Conservation (phyloP, 1,139 yeast species). For the Nadsonia starkeyi-henricii region DNA sequence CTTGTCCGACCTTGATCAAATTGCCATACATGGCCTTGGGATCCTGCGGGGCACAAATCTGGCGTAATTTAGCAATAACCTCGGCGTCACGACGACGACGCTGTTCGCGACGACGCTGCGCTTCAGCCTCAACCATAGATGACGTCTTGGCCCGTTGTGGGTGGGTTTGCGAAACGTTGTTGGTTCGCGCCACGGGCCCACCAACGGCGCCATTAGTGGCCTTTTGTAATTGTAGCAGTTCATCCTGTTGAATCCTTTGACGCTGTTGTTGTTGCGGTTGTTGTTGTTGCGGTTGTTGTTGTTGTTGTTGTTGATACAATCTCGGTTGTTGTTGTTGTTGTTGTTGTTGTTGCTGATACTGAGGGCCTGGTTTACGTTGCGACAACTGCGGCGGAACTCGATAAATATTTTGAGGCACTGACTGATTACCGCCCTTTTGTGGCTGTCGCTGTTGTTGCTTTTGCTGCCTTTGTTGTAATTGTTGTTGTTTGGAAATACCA, state of each 20-base stretch:
- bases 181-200: conserved; percentile 11
- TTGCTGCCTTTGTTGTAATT: conserved; percentile 7
- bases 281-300: conserved; percentile 9
- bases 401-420: conserved; percentile 5
- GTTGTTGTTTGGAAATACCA: conserved; percentile 8
- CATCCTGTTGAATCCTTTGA: conserved; percentile 14
- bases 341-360: conserved; percentile 12
- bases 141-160: conserved; percentile 13
- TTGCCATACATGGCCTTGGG: conserved; percentile 63
- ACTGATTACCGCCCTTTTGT: not conserved
- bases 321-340: conserved; percentile 9
- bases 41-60: conserved; percentile 77
- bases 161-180: not conserved
- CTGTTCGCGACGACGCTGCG: conserved; percentile 62
- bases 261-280: conserved; percentile 11
- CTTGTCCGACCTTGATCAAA: conserved; percentile 83
- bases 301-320: conserved; percentile 12
- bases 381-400: conserved; percentile 11
- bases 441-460: conserved; percentile 8
- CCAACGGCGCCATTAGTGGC: conserved; percentile 20
- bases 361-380: conserved; percentile 11
- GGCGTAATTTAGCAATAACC: conserved; percentile 52
- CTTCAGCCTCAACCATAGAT: conserved; percentile 22
- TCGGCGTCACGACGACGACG: conserved; percentile 55
- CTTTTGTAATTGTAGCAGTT: conserved; percentile 21